Percentiles rank a stretch among this genome's conserved stretches.
These are phyloP conservation scores for Schoenoplectus triqueter DNA, from an alignment of 202 grass and related monocot species.

Conservation along the genomic window DNA sequence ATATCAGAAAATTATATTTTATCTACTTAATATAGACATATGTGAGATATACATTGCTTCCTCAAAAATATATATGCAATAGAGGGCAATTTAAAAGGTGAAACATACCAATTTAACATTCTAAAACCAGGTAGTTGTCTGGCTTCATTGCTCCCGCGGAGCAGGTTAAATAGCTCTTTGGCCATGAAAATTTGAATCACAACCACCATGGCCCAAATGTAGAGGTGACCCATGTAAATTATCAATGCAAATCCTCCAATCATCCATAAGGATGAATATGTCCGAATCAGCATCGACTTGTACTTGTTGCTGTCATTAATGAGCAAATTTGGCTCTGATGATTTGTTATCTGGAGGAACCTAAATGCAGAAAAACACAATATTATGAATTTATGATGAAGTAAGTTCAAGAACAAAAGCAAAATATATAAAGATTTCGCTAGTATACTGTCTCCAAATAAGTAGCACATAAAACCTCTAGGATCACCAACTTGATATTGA, in stretches of 20 bases:
- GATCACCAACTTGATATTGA: background rate
- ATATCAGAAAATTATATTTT: background rate
- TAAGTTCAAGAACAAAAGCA: background rate
- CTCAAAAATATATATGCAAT: background rate
- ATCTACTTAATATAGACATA: background rate
- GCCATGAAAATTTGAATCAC: slow-evolving; percentile 93
- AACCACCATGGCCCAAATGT: slow-evolving; percentile 86
- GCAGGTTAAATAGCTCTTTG: slow-evolving; percentile 82
- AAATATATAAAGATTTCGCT: background rate
- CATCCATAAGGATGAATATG: slow-evolving; percentile 91
- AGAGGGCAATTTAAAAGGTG: background rate
- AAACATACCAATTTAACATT: slow-evolving; percentile 72
- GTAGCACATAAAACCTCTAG: background rate
- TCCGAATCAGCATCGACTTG: slow-evolving; percentile 86
- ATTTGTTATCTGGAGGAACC: slow-evolving; percentile 57
- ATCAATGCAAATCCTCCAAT: slow-evolving; percentile 67
- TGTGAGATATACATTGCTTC: background rate
- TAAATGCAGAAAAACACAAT: slow-evolving; percentile 42
- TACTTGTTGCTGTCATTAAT: slow-evolving; percentile 83
- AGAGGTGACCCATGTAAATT: slow-evolving; percentile 87
- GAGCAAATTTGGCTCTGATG: slow-evolving; percentile 55
- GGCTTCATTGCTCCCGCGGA: slow-evolving; percentile 71
- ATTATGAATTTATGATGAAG: background rate
- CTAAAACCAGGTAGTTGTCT: slow-evolving; percentile 81
- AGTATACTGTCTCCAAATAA: background rate